A percentile compares a stretch with the other conserved stretches of the same genome.
Conservation (phyloP, 2,329 filamentous ascomycete genomes). For the Colletotrichum acutatum region DNA sequence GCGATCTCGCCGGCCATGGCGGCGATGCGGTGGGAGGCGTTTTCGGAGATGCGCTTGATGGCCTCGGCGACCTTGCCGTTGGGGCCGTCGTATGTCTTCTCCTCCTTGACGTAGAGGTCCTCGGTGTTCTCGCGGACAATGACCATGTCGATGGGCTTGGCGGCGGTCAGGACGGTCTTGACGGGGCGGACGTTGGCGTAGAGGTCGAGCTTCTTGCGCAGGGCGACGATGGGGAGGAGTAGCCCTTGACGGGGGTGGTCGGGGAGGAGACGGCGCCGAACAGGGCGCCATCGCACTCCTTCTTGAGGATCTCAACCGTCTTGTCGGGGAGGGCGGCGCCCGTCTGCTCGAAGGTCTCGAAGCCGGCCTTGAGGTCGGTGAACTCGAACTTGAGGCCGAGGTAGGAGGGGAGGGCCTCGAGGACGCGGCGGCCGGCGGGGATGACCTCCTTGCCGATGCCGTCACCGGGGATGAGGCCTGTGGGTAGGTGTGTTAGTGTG, state of each 20-base stretch:
- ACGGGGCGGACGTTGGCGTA: conserved; percentile 98
- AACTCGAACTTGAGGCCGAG: conserved; percentile 94
- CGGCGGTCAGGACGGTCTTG: conserved; percentile 78
- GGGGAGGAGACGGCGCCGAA: conserved; percentile 97
- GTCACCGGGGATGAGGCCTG: conserved; percentile 93
- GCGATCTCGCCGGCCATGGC: conserved; percentile 96
- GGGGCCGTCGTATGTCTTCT: conserved; percentile 81
- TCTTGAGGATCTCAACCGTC: conserved; percentile 88
- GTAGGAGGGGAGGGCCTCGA: conserved; percentile 93
- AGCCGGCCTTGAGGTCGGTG: conserved; percentile 91
- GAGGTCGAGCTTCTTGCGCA: conserved; percentile 93
- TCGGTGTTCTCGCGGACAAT: conserved; percentile 99
- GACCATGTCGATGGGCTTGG: conserved; percentile 88
- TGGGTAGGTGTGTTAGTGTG: conserved; percentile 47
- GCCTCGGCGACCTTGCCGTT: conserved; percentile 90
- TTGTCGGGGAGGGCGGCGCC: conserved; percentile 89
- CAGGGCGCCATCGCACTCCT: conserved; percentile 93
- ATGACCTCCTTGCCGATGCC: conserved; percentile 99
- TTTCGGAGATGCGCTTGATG: conserved; percentile 95
- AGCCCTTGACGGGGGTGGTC: conserved; percentile 88
- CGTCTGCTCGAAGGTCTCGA: conserved; percentile 90
- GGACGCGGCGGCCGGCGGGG: conserved; percentile 88
- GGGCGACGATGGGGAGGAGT: conserved; percentile 95
- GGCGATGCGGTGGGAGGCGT: conserved; percentile 86
- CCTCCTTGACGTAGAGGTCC: conserved; percentile 97